Percentiles rank a stretch among this genome's conserved stretches.
Conservation (phyloP, 208 protist species). For the Acanthamoeba healyi region DNA sequence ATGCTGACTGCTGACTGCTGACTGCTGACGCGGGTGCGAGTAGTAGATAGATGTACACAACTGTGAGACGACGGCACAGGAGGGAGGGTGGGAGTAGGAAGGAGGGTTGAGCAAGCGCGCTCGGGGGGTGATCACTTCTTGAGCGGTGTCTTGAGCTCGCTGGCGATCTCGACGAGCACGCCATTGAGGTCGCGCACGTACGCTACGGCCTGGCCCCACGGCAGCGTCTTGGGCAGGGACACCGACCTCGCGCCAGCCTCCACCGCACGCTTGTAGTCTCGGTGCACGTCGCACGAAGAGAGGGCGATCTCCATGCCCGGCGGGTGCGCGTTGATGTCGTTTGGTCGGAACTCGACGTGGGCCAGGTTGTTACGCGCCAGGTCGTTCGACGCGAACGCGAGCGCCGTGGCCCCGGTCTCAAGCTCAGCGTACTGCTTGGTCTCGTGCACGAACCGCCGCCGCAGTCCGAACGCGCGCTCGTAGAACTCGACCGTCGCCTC, state of each 20-base stretch:
- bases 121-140: background rate
- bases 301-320: conserved; percentile 37
- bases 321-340: conserved; percentile 10
- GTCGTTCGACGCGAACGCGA: conserved; percentile 31
- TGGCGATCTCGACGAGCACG: conserved; percentile 50
- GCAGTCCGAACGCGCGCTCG: conserved; percentile 2
- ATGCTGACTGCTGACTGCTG: too few species aligned
- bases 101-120: too few species aligned
- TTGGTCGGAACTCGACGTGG: conserved; percentile 24
- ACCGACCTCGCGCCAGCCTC: conserved; percentile 15
- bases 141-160: conserved; percentile 7
- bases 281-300: conserved; percentile 9
- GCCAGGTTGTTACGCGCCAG: conserved; percentile 22
- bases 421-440: conserved; percentile 54
- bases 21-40: too few species aligned
- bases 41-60: too few species aligned
- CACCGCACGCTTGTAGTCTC: conserved; percentile 32
- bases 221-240: conserved; percentile 5
- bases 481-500: conserved; percentile 37
- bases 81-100: too few species aligned
- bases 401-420: conserved; percentile 8
- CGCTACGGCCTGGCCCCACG: conserved; percentile 37
- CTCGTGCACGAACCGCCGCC: conserved; percentile 34
- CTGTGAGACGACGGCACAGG: too few species aligned
- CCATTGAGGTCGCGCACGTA: conserved; percentile 50